Evolutionary conservation across 2,329 filamentous ascomycete genomes (phyloP), one percentile per base, ranked within the genome.

Genomic region (Botrytis deweyae): DNA sequence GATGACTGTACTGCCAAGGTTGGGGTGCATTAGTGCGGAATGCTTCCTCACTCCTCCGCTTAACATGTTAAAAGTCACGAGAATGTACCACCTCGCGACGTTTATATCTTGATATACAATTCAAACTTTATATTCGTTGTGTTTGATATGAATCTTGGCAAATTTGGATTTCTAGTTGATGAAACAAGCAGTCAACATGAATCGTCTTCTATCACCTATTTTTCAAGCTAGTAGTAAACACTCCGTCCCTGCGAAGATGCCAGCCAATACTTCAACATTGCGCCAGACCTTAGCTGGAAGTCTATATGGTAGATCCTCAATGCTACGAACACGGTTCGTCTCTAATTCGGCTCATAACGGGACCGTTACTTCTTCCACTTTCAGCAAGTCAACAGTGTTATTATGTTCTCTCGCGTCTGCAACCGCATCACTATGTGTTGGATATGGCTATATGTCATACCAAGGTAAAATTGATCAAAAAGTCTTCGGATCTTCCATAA

Each of bases 391-490:
- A 38, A 70, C 71, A 6, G 40, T 73, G 25, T 10, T 73, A 3
- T n/a, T 73, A 49, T 73, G 64, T 44, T 73, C 71, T 38, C 29
- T 73, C n/a, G 71, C 64, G 20, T 70, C 71, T 55, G 67, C 72
- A 46, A 33, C 59, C 36, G 18, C 25, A 22, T 55, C 72, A n/a
- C 6, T 73, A 10, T 49, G 67, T 20, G 29, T 71, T 46, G 66
- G 58, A 58, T 73, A 70, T 44, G 44, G 25, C 7, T 71, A 58
- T 40, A 22, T 65, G 18, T 64, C 38, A 16, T 71, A 64, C 18
- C n/a, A 38, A 71, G 61, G 16, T 40, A 25, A 16, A 20, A 0
- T 22, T 16, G 29, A 63, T 1, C 33, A 10, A 52, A 61, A 46
- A 5, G 4, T 22, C 1, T 73, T 71, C 44, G 59, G 59, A 5